Evolutionary conservation across 139 green algal species (phyloP).

Genomic region (Coelastrella sp.): DNA sequence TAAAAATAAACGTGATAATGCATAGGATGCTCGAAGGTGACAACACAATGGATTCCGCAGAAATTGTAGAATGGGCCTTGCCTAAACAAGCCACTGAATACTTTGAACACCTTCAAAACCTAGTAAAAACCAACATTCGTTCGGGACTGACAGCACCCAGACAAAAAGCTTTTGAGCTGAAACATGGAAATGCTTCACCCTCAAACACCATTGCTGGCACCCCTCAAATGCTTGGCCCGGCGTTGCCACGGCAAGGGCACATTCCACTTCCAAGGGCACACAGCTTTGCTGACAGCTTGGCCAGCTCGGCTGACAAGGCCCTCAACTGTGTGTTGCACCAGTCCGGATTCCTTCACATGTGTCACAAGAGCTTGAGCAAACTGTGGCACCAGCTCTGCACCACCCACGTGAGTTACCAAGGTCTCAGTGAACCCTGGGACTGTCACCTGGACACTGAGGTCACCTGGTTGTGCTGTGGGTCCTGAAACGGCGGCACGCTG

Average conservation of each 20-base stretch:
- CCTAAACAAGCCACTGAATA: no score
- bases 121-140: no score
- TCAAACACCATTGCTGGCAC: no score
- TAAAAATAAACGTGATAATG: no score
- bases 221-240: no score
- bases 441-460: conserved; percentile 35
- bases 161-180: no score
- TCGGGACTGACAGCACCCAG: no score
- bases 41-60: no score
- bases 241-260: neutral
- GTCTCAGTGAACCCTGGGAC: conserved; percentile 40
- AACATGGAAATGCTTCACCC: no score
- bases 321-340: conserved; percentile 28
- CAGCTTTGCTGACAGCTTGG: neutral
- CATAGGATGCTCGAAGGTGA: no score
- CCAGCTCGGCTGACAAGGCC: neutral
- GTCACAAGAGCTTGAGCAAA: conserved; percentile 14
- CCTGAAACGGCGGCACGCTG: neutral
- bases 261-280: conserved; percentile 40
- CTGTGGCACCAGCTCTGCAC: conserved; percentile 32
- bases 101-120: no score
- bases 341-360: conserved; percentile 5
- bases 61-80: no score
- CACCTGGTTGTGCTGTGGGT: neutral
- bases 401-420: neutral